Evolutionary conservation across 306 rosid species (phyloP).

Genomic region (Clitoria ternatea): DNA sequence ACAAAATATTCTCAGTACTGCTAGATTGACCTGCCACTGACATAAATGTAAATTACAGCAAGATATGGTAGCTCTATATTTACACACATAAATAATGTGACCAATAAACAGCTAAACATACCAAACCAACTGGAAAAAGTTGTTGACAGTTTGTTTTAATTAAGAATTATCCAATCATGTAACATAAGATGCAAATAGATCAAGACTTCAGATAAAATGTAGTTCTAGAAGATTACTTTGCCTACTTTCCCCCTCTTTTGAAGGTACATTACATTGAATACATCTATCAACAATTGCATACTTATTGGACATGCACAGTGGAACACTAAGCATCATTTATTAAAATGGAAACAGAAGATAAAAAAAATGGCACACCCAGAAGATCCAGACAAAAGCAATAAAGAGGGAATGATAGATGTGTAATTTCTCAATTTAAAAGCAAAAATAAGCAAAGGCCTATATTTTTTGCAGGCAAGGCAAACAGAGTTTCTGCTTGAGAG

Average conservation of each 20-base stretch:
- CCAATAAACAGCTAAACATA: background rate
- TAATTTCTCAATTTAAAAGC: background rate
- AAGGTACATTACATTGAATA: background rate
- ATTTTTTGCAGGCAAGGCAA: background rate
- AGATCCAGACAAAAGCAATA: background rate
- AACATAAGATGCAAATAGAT: background rate
- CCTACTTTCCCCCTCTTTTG: background rate
- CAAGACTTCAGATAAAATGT: background rate
- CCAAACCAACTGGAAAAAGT: background rate
- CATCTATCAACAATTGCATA: background rate
- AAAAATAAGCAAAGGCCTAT: background rate
- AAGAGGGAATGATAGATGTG: background rate
- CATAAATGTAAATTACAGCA: slow-evolving; percentile 35
- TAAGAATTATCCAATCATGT: background rate
- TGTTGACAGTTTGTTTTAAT: background rate
- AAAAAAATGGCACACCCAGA: background rate
- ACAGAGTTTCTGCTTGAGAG: background rate
- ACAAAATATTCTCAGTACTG: slow-evolving; percentile 37
- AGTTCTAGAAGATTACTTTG: background rate
- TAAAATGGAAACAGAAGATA: background rate
- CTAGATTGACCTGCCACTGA: slow-evolving; percentile 65
- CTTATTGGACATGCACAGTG: background rate
- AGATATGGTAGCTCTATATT: background rate
- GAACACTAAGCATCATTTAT: background rate
- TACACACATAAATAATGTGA: background rate